These are phyloP conservation scores for Colletotrichum sp. DNA, from an alignment of 2,329 filamentous ascomycete species.

Conservation along the genomic window DNA sequence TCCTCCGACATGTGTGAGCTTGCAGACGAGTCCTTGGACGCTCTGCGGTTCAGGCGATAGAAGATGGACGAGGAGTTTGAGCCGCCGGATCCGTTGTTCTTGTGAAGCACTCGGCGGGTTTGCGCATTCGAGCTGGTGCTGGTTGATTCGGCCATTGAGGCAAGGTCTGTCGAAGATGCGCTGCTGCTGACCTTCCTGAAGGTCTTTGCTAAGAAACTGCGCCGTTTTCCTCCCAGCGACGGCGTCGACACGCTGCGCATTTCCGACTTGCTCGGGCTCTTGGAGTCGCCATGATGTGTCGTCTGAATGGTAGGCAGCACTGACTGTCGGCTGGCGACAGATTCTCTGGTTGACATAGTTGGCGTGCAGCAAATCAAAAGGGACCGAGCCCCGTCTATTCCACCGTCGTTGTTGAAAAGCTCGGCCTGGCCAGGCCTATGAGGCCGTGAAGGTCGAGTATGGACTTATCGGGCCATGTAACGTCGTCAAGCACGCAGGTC, in stretches of 20 bases:
- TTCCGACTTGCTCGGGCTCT: not conserved
- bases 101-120: constrained; percentile 33
- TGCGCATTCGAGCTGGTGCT: not conserved
- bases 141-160: constrained; percentile 1
- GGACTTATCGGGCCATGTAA: constrained; percentile 21
- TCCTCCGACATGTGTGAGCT: constrained; percentile 27
- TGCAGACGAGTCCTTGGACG: constrained; percentile 40
- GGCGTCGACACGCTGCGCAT: constrained; percentile 12
- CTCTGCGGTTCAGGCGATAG: constrained; percentile 44
- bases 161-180: constrained; percentile 17
- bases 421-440: constrained; percentile 14
- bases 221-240: constrained; percentile 11
- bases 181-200: constrained; percentile 24
- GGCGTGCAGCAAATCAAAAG: not conserved
- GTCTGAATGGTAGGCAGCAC: constrained; percentile 20
- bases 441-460: constrained; percentile 21
- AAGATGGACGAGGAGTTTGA: constrained; percentile 38
- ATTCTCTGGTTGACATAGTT: constrained; percentile 14
- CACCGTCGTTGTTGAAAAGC: constrained; percentile 1
- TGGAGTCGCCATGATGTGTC: constrained; percentile 16
- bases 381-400: constrained; percentile 6
- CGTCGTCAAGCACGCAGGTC: not conserved
- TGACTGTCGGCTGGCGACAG: constrained; percentile 16
- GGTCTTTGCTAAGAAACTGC: constrained; percentile 22
- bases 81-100: constrained; percentile 29